Base-by-base conservation (phyloP, 192 early-diverging fungal genomes). In the Globomyces pollinis-pini region DNA sequence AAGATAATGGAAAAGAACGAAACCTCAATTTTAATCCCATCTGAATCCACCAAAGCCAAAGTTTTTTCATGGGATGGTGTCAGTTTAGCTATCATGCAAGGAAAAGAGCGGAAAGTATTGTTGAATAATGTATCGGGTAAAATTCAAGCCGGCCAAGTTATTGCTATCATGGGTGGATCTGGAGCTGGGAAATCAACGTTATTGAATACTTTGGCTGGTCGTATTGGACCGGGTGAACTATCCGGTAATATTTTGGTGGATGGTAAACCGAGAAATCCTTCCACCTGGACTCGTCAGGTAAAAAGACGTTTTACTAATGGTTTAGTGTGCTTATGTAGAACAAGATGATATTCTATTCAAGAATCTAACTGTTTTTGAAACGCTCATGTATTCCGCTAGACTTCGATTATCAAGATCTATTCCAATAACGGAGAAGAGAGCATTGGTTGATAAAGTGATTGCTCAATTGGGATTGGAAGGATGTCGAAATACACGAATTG, bases 81-180 rank as follows among this genome's bases (percentile, higher is more conserved):
- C 18, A 47, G 1, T n/a, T 15, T 47, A 26, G 6, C 44, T 15
- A 26, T 47, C 23, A 47, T 26, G 23, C 23, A 28, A 12, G 33
- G 33, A n/a, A 75, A 71, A 65, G 61, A 56, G 32, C 73, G 74
- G 13, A 68, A 77, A 31, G 33, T 65, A 34, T 71, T 91, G 34
- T 71, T 91, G 11, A 63, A 75, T 31, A 65, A 71, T 12, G 80
- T 89, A 23, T 71, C 82, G 0, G 91, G 88, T 24, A 68, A 74
- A 24, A 79, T 82, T 3, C 65, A 74, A 18, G 81, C 89, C 3
- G 91, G 89, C n/a, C 78, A 86, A 36, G 60, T 90, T 20, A 65
- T 87, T 56, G 89, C 88, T 3, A 78, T 95, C 11, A 93, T 93
- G 84, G 93, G 93, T 1, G 86, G 87, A 5, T 87, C 84, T 13